These are phyloP conservation scores for Pilasporangium apinafurcum DNA, from an alignment of 352 stramenopile genomes.

Conservation along the genomic window DNA sequence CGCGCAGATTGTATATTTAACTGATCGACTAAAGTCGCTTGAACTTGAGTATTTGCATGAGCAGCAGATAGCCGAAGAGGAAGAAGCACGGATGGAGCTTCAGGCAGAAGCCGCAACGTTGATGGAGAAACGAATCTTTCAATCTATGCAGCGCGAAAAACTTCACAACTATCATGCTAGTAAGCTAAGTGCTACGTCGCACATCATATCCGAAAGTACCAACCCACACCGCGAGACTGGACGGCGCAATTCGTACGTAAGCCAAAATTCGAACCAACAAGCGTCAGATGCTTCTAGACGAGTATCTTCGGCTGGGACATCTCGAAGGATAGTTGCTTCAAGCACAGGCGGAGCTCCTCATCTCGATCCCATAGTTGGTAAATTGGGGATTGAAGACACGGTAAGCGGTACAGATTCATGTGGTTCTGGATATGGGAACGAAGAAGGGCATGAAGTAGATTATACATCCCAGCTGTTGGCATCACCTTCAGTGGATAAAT, in stretches of 20 bases:
- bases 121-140: conserved; percentile 26
- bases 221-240: no score
- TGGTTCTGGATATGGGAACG: no score
- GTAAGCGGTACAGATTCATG: no score
- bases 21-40: conserved; percentile 30
- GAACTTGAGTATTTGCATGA: conserved; percentile 23
- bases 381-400: no score
- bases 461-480: no score
- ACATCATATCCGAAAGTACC: no score
- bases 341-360: no score
- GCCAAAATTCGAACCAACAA: neutral
- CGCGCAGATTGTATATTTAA: conserved; percentile 34
- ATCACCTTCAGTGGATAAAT: no score
- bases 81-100: conserved; percentile 17
- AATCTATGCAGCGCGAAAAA: conserved; percentile 16
- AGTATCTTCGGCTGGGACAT: conserved; percentile 6
- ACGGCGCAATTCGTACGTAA: neutral
- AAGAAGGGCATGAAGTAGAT: no score
- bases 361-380: no score
- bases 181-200: neutral
- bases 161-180: neutral
- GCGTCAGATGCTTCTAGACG: neutral
- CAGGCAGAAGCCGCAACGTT: conserved; percentile 7
- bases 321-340: conserved; percentile 1
- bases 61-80: conserved; percentile 10